These are phyloP conservation scores for Canariomyces notabilis DNA, from an alignment of 2,329 filamentous ascomycete species.

Conservation along the genomic window DNA sequence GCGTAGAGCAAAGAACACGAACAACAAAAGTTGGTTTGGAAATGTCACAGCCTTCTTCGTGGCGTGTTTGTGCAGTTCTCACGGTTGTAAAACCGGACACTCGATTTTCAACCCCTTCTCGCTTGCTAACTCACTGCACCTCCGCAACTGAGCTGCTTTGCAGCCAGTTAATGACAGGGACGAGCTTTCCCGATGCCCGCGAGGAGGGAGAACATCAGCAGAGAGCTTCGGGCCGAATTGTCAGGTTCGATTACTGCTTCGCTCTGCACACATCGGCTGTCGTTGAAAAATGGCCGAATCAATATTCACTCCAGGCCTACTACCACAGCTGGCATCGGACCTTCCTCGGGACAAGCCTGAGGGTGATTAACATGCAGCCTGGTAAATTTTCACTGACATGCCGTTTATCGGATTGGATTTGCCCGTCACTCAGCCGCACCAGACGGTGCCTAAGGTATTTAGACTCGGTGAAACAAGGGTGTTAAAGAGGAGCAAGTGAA, in stretches of 20 bases:
- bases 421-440: background rate
- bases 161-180: background rate
- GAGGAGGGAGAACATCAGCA: background rate
- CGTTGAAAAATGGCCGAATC: slow-evolving; percentile 5
- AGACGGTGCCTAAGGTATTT: background rate
- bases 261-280: background rate
- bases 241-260: background rate
- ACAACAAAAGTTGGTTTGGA: too few species aligned
- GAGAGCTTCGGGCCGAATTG: slow-evolving; percentile 7
- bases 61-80: too few species aligned
- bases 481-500: background rate
- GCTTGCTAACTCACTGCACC: background rate
- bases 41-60: too few species aligned
- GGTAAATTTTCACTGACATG: background rate
- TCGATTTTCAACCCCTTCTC: background rate
- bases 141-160: background rate
- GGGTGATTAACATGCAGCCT: background rate
- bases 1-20: too few species aligned
- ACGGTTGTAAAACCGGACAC: too few species aligned
- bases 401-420: background rate
- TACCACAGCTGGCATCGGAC: too few species aligned
- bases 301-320: background rate
- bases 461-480: background rate
- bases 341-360: background rate
- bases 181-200: background rate